A percentile compares a stretch with the other conserved stretches of the same genome.
Evolutionary conservation across 331 rosid species (phyloP).

Genomic region (Cucumis variabilis): DNA sequence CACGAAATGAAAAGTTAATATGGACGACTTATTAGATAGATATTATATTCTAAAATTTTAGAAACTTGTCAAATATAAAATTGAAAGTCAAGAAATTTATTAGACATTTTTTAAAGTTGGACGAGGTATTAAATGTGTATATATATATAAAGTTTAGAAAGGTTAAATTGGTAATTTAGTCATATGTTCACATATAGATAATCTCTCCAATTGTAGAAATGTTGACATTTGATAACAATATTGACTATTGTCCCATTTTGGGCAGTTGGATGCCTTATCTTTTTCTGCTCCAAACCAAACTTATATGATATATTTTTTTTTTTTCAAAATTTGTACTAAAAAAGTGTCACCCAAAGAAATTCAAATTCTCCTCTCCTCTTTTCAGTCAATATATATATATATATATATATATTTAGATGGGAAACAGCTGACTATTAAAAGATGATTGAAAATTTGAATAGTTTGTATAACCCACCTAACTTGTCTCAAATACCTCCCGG

Average conservation of each 20-base stretch:
- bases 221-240: background rate
- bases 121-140: too few species aligned
- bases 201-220: background rate
- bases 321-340: background rate
- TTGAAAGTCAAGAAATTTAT: too few species aligned
- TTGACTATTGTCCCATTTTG: background rate
- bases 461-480: background rate
- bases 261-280: background rate
- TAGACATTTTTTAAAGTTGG: too few species aligned
- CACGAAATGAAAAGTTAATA: too few species aligned
- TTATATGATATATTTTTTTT: background rate
- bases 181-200: background rate
- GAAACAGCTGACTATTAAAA: background rate
- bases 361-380: background rate
- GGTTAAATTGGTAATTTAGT: background rate
- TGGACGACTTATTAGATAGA: too few species aligned
- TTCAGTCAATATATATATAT: constrained; percentile 5
- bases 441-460: background rate
- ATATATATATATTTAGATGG: background rate
- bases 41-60: too few species aligned
- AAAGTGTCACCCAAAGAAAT: background rate
- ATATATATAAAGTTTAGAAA: too few species aligned
- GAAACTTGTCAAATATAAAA: too few species aligned
- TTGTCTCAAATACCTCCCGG: too few species aligned
- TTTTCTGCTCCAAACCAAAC: background rate